phyloP scores from a whole-genome alignment of 345 rosid genomes.

The Eucalyptus regnans region DNA sequence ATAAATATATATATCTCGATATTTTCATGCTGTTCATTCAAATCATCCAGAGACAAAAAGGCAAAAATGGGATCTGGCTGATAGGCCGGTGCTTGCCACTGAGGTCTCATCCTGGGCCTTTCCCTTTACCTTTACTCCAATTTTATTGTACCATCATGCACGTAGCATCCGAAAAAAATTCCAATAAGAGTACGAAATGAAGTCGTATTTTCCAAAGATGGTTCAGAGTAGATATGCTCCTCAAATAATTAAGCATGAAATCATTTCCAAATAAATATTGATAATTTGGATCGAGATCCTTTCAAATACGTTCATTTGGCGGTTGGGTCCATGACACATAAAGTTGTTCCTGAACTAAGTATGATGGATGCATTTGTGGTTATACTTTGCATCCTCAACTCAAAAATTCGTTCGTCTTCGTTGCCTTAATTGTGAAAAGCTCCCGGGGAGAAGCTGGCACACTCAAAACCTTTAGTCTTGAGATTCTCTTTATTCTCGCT shows the following conservation, averaged over 20 bases:
- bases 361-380: neutral
- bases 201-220: too few relatives aligned
- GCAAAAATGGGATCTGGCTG: constrained; percentile 37
- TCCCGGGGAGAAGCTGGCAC: neutral
- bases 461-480: neutral
- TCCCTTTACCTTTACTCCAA: neutral
- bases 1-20: neutral
- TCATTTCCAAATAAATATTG: neutral
- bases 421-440: neutral
- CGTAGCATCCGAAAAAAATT: neutral
- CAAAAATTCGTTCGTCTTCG: neutral
- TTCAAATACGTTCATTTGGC: neutral
- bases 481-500: neutral
- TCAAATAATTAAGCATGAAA: neutral
- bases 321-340: neutral
- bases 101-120: constrained; percentile 28
- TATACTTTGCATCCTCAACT: neutral
- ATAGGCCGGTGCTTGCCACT: constrained; percentile 45
- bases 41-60: constrained; percentile 27
- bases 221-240: neutral
- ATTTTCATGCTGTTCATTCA: constrained; percentile 25
- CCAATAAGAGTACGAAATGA: neutral
- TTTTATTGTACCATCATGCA: neutral
- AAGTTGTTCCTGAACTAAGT: neutral
- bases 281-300: neutral